Base-by-base conservation (phyloP, 2,329 filamentous ascomycete genomes). In the Talaromyces islandicus region DNA sequence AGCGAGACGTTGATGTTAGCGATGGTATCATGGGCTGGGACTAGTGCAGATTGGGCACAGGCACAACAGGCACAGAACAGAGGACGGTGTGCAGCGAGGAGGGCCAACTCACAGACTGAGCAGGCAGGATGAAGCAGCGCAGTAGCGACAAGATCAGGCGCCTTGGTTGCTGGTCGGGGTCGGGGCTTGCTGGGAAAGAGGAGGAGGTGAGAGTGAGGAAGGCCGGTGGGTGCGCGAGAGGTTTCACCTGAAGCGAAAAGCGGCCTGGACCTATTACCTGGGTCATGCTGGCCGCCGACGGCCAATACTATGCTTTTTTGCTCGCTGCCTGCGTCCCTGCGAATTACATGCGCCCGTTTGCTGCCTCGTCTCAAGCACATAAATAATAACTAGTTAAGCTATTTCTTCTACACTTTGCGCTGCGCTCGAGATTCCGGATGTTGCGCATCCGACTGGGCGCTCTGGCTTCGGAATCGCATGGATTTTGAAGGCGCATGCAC, bases 161-260 rank as follows among this genome's bases (percentile, higher is more conserved):
- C 41, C 27, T 43, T 24, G 24, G 43, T 9, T 56, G 56, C 24
- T 61, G 52, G 41, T 43, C 63, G 65, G 61, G 60, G 58, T 63
- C 59, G 62, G 62, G 61, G 67, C 27, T 30, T 60, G 62, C 58
- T 64, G 65, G 61, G 61, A 58, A 64, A 62, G 63, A 62, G 62
- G 67, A 68, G 62, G 65, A 63, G 60, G 63, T 66, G 68, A 62
- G 65, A 64, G 62, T 60, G 67, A 63, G 66, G 63, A 66, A 62
- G 61, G 66, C 43, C 43, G 64, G 69, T 70, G 67, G 68, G 68
- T 71, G 69, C 63, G 62, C 62, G 61, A 54, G 67, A 70, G 71
- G 73, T 75, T 75, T 75, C 73, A 75, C 73, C 70, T 72, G 70
- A 73, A 71, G 71, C 70, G 71, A 73, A 70, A 71, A 72, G 66